Evolutionary conservation across 2,329 filamentous ascomycete species (phyloP).

Genomic region (Xylaria sp.): DNA sequence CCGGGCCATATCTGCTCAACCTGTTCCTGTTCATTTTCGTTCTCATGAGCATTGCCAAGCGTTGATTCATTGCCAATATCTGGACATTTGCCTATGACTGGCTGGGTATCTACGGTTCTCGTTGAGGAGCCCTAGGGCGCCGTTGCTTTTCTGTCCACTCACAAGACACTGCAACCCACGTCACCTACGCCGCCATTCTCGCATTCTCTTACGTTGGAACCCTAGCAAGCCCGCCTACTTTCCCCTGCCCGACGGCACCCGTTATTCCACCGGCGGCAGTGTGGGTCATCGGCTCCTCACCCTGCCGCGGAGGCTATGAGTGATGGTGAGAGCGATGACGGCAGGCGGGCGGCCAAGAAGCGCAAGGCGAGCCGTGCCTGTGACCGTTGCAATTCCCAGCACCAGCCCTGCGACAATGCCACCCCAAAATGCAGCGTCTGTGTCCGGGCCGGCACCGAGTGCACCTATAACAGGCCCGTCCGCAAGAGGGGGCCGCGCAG

Average conservation of each 20-base stretch:
- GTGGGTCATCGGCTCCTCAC: conserved; percentile 27
- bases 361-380: conserved; percentile 46
- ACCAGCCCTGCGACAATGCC: conserved; percentile 55
- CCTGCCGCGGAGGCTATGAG: conserved; percentile 42
- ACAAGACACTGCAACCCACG: background rate
- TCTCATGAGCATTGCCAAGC: conserved; percentile 12
- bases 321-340: conserved; percentile 44
- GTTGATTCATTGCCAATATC: background rate
- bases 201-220: background rate
- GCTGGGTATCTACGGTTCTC: background rate
- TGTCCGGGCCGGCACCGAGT: conserved; percentile 44
- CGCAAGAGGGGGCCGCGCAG: conserved; percentile 43
- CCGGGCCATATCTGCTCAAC: background rate
- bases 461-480: conserved; percentile 44
- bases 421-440: conserved; percentile 54
- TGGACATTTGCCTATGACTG: background rate
- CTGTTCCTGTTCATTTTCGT: background rate
- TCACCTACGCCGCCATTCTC: background rate
- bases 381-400: conserved; percentile 54
- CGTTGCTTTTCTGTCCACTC: background rate
- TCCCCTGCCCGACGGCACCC: background rate
- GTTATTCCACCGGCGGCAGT: conserved; percentile 20
- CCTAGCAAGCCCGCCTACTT: background rate
- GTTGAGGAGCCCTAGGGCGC: background rate
- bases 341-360: conserved; percentile 43